Evolutionary conservation across 495 filamentous ascomycete species (phyloP).

Genomic region (Aspergillus biplanus): DNA sequence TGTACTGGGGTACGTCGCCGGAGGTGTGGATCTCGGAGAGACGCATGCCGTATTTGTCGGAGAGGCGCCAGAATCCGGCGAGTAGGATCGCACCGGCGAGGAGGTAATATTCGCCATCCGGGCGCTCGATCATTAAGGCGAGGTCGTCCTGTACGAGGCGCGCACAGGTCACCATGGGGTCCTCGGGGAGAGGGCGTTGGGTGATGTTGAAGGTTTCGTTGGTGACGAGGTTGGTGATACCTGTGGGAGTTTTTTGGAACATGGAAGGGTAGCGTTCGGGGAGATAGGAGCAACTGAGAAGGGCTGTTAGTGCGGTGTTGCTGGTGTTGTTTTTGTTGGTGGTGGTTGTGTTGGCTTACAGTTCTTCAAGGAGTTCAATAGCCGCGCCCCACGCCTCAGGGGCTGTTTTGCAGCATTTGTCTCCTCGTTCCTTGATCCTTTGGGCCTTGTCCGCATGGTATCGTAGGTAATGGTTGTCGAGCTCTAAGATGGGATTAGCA

Average conservation of each 20-base stretch:
- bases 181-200: conserved; percentile 69
- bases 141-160: conserved; percentile 85
- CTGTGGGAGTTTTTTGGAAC: conserved; percentile 64
- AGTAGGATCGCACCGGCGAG: conserved; percentile 79
- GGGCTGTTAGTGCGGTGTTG: background rate
- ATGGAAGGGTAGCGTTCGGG: conserved; percentile 80
- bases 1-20: conserved; percentile 78
- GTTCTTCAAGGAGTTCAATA: conserved; percentile 77
- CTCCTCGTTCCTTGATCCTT: conserved; percentile 71
- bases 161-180: conserved; percentile 77
- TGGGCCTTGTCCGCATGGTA: conserved; percentile 76
- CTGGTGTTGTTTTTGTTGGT: background rate
- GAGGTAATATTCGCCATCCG: conserved; percentile 84
- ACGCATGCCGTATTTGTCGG: conserved; percentile 84
- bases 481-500: conserved; percentile 49
- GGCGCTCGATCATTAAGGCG: conserved; percentile 80
- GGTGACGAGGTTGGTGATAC: conserved; percentile 73
- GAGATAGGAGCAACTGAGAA: conserved; percentile 63
- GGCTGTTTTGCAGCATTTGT: conserved; percentile 70
- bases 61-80: conserved; percentile 84
- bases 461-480: conserved; percentile 79
- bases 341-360: conserved; percentile 43
- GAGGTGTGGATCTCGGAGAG: conserved; percentile 83
- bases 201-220: conserved; percentile 73
- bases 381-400: conserved; percentile 78